Percentiles rank a stretch among this genome's conserved stretches.
Evolutionary conservation across 305 asterid genomes (phyloP).

Genomic region (Caryopteris hybrid): DNA sequence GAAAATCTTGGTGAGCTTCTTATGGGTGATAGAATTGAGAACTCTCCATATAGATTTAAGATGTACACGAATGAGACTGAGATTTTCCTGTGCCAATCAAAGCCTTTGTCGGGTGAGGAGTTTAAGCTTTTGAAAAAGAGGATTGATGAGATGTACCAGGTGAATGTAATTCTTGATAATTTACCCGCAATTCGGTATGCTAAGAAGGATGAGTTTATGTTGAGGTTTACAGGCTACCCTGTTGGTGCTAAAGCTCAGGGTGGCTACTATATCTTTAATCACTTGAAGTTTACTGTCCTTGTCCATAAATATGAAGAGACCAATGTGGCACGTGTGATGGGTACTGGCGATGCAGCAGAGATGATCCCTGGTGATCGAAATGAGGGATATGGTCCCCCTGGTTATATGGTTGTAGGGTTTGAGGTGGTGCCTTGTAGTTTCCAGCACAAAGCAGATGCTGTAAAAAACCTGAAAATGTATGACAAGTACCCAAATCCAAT

Average conservation of each 20-base stretch:
- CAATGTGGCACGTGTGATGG: slow-evolving; percentile 55
- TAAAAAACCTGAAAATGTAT: slow-evolving; percentile 54
- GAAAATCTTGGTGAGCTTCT: slow-evolving; percentile 65
- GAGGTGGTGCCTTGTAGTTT: slow-evolving; percentile 79
- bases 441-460: slow-evolving; percentile 42
- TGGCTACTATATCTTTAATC: slow-evolving; percentile 49
- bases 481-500: slow-evolving; percentile 47
- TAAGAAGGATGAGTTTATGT: slow-evolving; percentile 39
- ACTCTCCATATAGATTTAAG: slow-evolving; percentile 56
- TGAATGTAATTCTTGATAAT: slow-evolving; percentile 58
- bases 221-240: slow-evolving; percentile 59
- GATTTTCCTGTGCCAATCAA: slow-evolving; percentile 43
- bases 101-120: slow-evolving; percentile 47
- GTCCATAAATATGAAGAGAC: slow-evolving; percentile 50
- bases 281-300: slow-evolving; percentile 55
- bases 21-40: slow-evolving; percentile 70
- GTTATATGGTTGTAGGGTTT: slow-evolving; percentile 88
- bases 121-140: slow-evolving; percentile 48
- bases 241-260: slow-evolving; percentile 49
- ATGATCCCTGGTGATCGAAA: slow-evolving; percentile 52
- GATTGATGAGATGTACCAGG: slow-evolving; percentile 68
- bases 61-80: slow-evolving; percentile 53
- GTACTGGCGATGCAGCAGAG: slow-evolving; percentile 63
- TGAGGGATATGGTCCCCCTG: slow-evolving; percentile 48
- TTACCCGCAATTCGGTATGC: slow-evolving; percentile 59